Percentiles rank a stretch among this genome's conserved stretches.
These are phyloP conservation scores for Prunus persica DNA, from an alignment of 306 rosid genomes.

Conservation along the genomic window DNA sequence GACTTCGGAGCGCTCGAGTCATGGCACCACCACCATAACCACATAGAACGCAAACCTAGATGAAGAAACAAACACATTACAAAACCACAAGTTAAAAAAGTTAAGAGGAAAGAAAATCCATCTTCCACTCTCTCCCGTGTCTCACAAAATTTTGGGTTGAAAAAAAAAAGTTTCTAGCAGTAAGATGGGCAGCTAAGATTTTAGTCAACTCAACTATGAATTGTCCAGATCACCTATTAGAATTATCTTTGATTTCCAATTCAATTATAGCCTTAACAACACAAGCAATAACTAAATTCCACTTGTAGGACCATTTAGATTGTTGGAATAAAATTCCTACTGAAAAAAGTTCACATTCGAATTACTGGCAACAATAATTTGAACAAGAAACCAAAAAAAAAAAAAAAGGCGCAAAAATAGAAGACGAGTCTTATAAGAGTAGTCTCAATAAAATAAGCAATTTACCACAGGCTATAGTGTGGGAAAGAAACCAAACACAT, in stretches of 20 bases:
- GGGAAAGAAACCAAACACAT: not conserved
- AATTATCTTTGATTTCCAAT: not conserved
- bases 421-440: too few relatives aligned
- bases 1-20: slow-evolving; percentile 54
- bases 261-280: not conserved
- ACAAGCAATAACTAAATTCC: not conserved
- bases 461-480: too few relatives aligned
- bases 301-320: too few relatives aligned
- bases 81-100: not conserved
- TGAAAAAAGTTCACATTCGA: not conserved
- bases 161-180: not conserved
- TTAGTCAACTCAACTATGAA: not conserved
- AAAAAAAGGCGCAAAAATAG: not conserved
- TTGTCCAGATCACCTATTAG: not conserved
- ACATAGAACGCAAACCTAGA: slow-evolving; percentile 67
- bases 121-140: not conserved
- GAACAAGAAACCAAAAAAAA: not conserved
- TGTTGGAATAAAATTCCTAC: not conserved
- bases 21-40: slow-evolving; percentile 81
- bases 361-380: not conserved
- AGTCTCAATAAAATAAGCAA: too few relatives aligned
- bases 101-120: not conserved
- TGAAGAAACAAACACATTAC: slow-evolving; percentile 4
- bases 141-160: not conserved
- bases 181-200: not conserved